Percentiles rank a stretch among this genome's conserved stretches.
Evolutionary conservation across 192 early-diverging fungal genomes (phyloP).

Genomic region (Entomortierella chlamydospora): DNA sequence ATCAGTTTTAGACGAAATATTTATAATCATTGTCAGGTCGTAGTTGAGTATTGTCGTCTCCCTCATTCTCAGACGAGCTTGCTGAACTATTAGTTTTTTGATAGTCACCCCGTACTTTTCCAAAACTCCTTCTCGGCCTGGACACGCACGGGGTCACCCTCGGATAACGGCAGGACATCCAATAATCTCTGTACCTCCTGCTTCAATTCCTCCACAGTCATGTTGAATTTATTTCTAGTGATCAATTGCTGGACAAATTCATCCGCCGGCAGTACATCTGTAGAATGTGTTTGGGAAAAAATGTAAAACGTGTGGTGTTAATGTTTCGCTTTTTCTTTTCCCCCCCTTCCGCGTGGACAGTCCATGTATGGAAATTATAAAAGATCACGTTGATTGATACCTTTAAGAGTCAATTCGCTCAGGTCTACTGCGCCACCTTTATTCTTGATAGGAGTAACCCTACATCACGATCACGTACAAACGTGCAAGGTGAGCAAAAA

Average conservation of each 20-base stretch:
- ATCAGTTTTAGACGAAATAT: neutral
- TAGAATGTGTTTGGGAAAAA: slow-evolving; percentile 16
- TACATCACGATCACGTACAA: neutral
- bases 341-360: neutral
- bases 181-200: slow-evolving; percentile 16
- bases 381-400: slow-evolving; percentile 1
- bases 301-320: neutral
- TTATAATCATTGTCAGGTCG: neutral
- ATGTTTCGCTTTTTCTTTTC: too few relatives aligned
- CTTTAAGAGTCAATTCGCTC: slow-evolving; percentile 21
- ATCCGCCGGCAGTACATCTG: slow-evolving; percentile 42
- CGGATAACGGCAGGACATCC: slow-evolving; percentile 17
- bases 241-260: slow-evolving; percentile 25
- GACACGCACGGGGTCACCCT: slow-evolving; percentile 24
- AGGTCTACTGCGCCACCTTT: slow-evolving; percentile 11
- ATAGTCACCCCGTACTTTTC: slow-evolving; percentile 8
- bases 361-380: neutral
- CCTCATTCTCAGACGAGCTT: neutral
- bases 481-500: too few relatives aligned
- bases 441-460: slow-evolving; percentile 1
- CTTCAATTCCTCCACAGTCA: slow-evolving; percentile 20
- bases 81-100: neutral
- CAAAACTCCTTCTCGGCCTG: slow-evolving; percentile 28
- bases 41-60: too few relatives aligned
- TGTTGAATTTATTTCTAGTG: slow-evolving; percentile 15